These are phyloP conservation scores for Cytospora schulzeri DNA, from an alignment of 2,329 filamentous ascomycete genomes.

Conservation along the genomic window DNA sequence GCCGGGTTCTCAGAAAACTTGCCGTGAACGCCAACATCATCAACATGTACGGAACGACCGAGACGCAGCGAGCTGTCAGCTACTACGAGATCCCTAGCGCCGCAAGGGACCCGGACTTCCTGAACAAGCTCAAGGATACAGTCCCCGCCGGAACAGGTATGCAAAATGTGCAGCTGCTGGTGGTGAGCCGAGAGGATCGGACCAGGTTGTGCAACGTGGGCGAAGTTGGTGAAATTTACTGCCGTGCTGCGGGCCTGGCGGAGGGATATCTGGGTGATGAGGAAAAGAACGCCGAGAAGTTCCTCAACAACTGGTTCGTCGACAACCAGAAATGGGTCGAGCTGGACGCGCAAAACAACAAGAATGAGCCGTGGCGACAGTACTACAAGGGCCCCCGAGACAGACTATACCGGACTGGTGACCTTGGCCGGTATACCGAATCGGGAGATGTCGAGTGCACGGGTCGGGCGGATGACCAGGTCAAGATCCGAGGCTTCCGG, in stretches of 20 bases:
- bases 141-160: slow-evolving; percentile 86
- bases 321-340: slow-evolving; percentile 70
- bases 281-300: slow-evolving; percentile 66
- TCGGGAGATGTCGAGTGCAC: slow-evolving; percentile 72
- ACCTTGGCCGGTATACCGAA: slow-evolving; percentile 75
- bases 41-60: slow-evolving; percentile 89
- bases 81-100: slow-evolving; percentile 77
- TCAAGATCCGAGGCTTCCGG: slow-evolving; percentile 94
- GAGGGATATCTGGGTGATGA: slow-evolving; percentile 59
- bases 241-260: slow-evolving; percentile 80
- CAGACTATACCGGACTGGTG: slow-evolving; percentile 83
- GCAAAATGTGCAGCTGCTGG: slow-evolving; percentile 83
- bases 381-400: slow-evolving; percentile 83
- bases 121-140: slow-evolving; percentile 61
- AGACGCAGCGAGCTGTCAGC: slow-evolving; percentile 78
- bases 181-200: slow-evolving; percentile 70
- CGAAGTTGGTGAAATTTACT: slow-evolving; percentile 81
- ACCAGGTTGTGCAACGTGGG: slow-evolving; percentile 75
- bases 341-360: slow-evolving; percentile 57
- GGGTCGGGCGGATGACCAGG: slow-evolving; percentile 82
- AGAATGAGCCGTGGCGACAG: slow-evolving; percentile 72
- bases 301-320: slow-evolving; percentile 84
- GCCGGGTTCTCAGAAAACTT: slow-evolving; percentile 72
- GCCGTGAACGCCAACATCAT: slow-evolving; percentile 75
- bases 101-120: slow-evolving; percentile 57